Evolutionary conservation across 306 rosid genomes (phyloP).

Genomic region (Luffa aegyptiaca): DNA sequence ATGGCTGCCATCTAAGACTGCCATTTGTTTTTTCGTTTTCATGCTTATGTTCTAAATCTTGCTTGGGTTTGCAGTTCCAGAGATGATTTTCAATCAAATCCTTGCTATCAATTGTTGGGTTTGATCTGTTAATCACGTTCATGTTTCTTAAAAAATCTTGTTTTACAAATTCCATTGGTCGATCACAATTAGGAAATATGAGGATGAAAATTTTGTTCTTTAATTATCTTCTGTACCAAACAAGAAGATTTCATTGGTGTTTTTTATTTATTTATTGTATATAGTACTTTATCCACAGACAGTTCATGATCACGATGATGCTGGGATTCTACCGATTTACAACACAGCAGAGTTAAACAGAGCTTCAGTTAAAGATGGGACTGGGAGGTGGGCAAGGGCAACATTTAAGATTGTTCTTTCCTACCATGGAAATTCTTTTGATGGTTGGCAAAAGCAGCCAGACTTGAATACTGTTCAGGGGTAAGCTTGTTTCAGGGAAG

Average conservation of each 20-base stretch:
- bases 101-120: background rate
- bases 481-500: constrained; percentile 23
- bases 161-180: background rate
- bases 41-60: background rate
- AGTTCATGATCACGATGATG: constrained; percentile 22
- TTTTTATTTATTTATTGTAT: constrained; percentile 6
- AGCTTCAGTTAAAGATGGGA: constrained; percentile 25
- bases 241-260: background rate
- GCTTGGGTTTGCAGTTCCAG: background rate
- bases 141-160: background rate
- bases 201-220: background rate
- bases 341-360: constrained; percentile 28
- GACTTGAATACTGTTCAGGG: constrained; percentile 78
- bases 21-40: background rate
- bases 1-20: background rate
- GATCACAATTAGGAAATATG: background rate
- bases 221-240: background rate
- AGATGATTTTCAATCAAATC: background rate
- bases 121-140: background rate
- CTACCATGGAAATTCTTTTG: constrained; percentile 73
- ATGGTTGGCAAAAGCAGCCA: constrained; percentile 98
- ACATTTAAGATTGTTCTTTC: constrained; percentile 72
- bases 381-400: constrained; percentile 82
- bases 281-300: constrained; percentile 29
- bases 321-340: constrained; percentile 30